A percentile compares a stretch with the other conserved stretches of the same genome.
Evolutionary conservation across 257 asterid species (phyloP).

Genomic region (Forsythia suspensa): DNA sequence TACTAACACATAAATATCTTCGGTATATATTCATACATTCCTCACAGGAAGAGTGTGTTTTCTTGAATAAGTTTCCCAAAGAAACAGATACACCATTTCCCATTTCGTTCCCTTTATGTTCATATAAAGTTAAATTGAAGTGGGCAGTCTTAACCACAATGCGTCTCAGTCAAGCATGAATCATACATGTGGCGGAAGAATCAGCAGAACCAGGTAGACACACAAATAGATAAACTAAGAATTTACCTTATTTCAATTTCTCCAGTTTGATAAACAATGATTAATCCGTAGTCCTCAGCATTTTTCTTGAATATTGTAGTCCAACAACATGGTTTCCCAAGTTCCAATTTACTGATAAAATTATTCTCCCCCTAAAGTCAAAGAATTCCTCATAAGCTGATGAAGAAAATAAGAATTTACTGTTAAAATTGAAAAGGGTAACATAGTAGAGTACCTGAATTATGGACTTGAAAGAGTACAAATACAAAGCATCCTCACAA

Average conservation of each 20-base stretch:
- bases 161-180: conserved; percentile 17
- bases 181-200: conserved; percentile 3
- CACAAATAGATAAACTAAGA: conserved; percentile 3
- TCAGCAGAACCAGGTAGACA: conserved; percentile 15
- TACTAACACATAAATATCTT: background rate
- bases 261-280: conserved; percentile 77
- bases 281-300: conserved; percentile 50
- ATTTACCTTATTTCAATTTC: conserved; percentile 78
- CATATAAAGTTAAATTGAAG: background rate
- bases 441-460: conserved; percentile 53
- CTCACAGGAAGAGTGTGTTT: background rate
- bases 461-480: conserved; percentile 52
- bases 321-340: conserved; percentile 81
- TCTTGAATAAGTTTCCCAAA: background rate
- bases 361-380: conserved; percentile 54
- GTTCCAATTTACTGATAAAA: conserved; percentile 49
- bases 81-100: background rate
- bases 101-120: background rate
- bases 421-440: conserved; percentile 5
- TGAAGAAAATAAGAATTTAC: conserved; percentile 17
- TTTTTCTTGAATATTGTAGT: conserved; percentile 60
- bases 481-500: conserved; percentile 63
- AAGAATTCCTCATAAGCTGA: conserved; percentile 28
- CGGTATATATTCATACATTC: background rate
- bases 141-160: background rate